Base-by-base conservation (phyloP, 805 yeast species). In the Candida qinlingensis region DNA sequence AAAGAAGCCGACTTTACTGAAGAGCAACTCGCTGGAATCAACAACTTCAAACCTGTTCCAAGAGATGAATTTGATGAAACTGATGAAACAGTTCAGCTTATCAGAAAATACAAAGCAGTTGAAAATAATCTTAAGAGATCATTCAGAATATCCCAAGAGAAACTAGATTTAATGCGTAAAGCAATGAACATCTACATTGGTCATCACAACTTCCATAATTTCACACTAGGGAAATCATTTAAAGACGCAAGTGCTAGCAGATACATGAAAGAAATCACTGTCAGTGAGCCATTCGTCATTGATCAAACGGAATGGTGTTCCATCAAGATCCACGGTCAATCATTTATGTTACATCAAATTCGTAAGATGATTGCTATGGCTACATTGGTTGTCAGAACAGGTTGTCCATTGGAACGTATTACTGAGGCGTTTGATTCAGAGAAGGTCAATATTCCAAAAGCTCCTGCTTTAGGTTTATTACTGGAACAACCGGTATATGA, bases 351-450 rank as follows among this genome's bases (percentile, higher is more conserved):
- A 54, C 98, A 92, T 69, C 99, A 92, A 74, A 94, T 94, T 62
- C 82, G 99, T 64, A 94, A 94, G 65, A 94, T 94, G 98, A 88
- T 94, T 51, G 92, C 97, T 26, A 85, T 92, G 95, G 96, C 96
- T 1, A 80, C 91, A 0, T 73, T 92, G 49, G 80, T 87, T 13
- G 82, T 92, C 26, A 78, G 99, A 62, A 83, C 94, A 19, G 94
- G 96, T 9, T 81, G 91, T 61, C 96, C 97, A 4, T 62, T 79
- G 33, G 76, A 77, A 28, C 80, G 96, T 58, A 87, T 94, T 53
- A 63, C 71, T 7, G 87, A 88, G 59, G 87, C 96, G 4, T 94
- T 88, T 63, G 80, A 81, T 5, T 74, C 80, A 2, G 77, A 77
- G 37, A 87, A 83, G 60, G 77, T 94, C 53, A 90, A 91, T 61